A percentile compares a stretch with the other conserved stretches of the same genome.
Evolutionary conservation across 2,329 filamentous ascomycete species (phyloP).

Genomic region (Aspergillaceae sp.): DNA sequence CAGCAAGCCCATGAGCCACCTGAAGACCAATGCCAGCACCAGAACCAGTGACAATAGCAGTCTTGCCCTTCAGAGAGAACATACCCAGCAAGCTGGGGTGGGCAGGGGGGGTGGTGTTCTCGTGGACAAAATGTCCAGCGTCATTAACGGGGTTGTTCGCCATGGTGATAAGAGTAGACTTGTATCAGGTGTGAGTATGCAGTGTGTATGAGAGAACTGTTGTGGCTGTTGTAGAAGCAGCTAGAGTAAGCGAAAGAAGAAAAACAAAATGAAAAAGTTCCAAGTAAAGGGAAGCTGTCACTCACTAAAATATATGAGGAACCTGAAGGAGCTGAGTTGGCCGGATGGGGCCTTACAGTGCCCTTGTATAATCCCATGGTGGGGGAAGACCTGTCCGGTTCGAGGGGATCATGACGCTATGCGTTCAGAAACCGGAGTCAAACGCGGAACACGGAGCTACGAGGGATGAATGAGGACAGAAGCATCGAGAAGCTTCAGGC

Average conservation of each 20-base stretch:
- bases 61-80: conserved; percentile 62
- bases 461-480: not conserved
- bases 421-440: conserved; percentile 2
- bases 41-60: conserved; percentile 61
- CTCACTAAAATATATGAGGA: not conserved
- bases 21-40: conserved; percentile 61
- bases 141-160: conserved; percentile 26
- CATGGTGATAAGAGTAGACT: conserved; percentile 16
- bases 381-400: conserved; percentile 3
- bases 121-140: conserved; percentile 47
- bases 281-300: not conserved
- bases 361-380: not conserved
- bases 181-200: not conserved
- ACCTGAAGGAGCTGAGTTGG: not conserved
- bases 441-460: conserved; percentile 3
- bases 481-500: not conserved
- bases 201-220: not conserved
- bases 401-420: conserved; percentile 11
- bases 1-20: conserved; percentile 56
- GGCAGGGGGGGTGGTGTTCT: conserved; percentile 45
- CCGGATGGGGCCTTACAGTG: too few relatives aligned
- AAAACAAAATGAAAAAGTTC: not conserved
- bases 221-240: too few relatives aligned
- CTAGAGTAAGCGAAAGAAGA: not conserved
- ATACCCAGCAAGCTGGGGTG: conserved; percentile 50